Evolutionary conservation across 1,284 basidiomycete genomes (phyloP).

Genomic region (Rhodotorula mucilaginosa): DNA sequence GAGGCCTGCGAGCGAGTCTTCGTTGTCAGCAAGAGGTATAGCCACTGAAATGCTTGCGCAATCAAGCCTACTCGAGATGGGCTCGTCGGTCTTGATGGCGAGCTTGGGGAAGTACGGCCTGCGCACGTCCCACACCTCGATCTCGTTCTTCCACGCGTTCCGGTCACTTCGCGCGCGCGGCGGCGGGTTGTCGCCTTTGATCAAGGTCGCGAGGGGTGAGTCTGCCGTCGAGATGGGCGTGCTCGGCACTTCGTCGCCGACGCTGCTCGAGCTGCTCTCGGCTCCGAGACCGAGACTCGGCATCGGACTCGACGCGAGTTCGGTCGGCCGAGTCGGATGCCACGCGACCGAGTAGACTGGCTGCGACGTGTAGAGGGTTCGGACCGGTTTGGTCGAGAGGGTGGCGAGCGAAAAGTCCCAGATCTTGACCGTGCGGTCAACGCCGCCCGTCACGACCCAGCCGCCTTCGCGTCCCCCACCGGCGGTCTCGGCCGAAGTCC

Average conservation of each 20-base stretch:
- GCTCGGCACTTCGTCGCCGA: slow-evolving; percentile 4
- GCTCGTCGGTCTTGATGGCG: slow-evolving; percentile 37
- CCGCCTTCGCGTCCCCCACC: slow-evolving; percentile 36
- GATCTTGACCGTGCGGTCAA: slow-evolving; percentile 41
- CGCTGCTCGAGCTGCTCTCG: slow-evolving; percentile 10
- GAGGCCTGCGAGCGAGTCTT: slow-evolving; percentile 13
- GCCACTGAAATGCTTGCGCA: not conserved
- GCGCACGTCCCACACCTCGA: slow-evolving; percentile 38
- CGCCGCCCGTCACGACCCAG: slow-evolving; percentile 40
- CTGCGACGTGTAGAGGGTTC: slow-evolving; percentile 33
- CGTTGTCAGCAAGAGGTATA: not conserved
- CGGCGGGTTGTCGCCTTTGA: slow-evolving; percentile 2
- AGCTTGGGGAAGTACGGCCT: slow-evolving; percentile 37
- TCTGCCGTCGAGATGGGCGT: slow-evolving; percentile 4
- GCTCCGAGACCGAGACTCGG: slow-evolving; percentile 20
- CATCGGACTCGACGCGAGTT: slow-evolving; percentile 34
- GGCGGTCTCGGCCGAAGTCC: slow-evolving; percentile 16
- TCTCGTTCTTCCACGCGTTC: slow-evolving; percentile 38
- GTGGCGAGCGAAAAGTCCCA: slow-evolving; percentile 40
- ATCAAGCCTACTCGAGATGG: slow-evolving; percentile 16
- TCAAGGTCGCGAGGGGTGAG: not conserved
- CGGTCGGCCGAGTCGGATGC: slow-evolving; percentile 35
- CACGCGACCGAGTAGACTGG: slow-evolving; percentile 35
- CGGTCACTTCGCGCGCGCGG: not conserved
- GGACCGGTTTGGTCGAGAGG: slow-evolving; percentile 32